phyloP scores from a whole-genome alignment of 2,329 filamentous ascomycete species.

The Fusarium sp. region DNA sequence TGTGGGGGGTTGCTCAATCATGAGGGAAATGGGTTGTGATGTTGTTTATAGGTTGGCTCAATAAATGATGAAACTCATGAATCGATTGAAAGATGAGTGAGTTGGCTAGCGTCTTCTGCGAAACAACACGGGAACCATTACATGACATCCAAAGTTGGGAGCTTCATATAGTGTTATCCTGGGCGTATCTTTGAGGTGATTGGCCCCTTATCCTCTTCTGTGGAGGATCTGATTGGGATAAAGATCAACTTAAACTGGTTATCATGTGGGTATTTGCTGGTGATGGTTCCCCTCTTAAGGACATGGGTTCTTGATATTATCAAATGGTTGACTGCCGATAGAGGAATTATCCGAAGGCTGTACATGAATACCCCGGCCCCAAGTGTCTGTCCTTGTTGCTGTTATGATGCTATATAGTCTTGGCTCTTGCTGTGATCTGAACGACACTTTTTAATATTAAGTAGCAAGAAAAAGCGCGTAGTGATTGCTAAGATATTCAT shows the following conservation, averaged over 20 bases:
- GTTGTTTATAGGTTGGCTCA: neutral
- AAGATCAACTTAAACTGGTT: slow-evolving; percentile 10
- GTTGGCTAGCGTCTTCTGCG: neutral
- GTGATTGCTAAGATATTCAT: neutral
- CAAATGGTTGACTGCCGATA: slow-evolving; percentile 6
- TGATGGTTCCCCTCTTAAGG: slow-evolving; percentile 16
- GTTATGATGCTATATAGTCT: neutral
- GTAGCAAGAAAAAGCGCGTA: too few relatives aligned
- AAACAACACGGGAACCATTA: neutral
- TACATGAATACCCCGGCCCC: neutral
- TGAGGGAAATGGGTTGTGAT: slow-evolving; percentile 5
- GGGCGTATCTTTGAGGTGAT: slow-evolving; percentile 6
- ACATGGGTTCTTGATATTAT: slow-evolving; percentile 17
- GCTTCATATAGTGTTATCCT: neutral
- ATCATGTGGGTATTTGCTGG: slow-evolving; percentile 16
- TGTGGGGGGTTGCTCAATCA: slow-evolving; percentile 27
- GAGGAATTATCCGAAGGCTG: slow-evolving; percentile 1
- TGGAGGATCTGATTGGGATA: slow-evolving; percentile 18
- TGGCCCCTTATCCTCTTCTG: neutral
- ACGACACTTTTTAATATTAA: neutral
- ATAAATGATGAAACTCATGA: neutral
- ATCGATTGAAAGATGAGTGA: neutral
- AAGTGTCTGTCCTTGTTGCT: neutral
- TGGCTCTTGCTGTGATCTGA: neutral
- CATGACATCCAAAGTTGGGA: neutral